A percentile compares a stretch with the other conserved stretches of the same genome.
phyloP scores from a whole-genome alignment of 305 asterid species.

The Petunia hybrid region DNA sequence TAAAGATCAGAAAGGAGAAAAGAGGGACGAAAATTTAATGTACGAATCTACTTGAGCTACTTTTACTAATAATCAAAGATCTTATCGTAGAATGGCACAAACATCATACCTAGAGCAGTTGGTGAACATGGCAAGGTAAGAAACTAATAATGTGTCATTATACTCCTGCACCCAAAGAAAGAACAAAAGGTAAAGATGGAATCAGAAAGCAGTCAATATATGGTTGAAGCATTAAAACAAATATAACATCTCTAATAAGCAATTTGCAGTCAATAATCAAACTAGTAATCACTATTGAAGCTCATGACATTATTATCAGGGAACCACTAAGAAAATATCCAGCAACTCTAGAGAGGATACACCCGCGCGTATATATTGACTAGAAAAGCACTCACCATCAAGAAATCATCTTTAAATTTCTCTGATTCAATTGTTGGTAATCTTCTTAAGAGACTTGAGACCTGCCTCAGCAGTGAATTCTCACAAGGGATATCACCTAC shows the following conservation, averaged over 20 bases:
- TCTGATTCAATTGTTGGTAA: constrained; percentile 92
- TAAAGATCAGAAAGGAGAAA: constrained; percentile 1
- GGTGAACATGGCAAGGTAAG: constrained; percentile 94
- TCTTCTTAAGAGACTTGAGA: constrained; percentile 93
- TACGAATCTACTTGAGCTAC: background rate
- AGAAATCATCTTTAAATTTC: constrained; percentile 88
- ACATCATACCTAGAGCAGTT: constrained; percentile 87
- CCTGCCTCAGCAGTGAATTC: constrained; percentile 88
- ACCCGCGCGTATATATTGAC: too few species aligned
- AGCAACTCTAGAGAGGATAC: background rate
- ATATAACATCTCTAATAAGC: background rate
- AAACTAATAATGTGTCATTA: constrained; percentile 77
- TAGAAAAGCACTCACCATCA: constrained; percentile 74
- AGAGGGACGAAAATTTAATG: background rate
- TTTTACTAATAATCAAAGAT: background rate
- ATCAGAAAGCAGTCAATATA: background rate
- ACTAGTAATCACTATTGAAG: background rate
- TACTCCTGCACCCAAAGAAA: constrained; percentile 64
- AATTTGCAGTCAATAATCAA: background rate
- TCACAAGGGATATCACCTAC: constrained; percentile 85
- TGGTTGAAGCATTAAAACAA: background rate
- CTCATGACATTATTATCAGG: background rate
- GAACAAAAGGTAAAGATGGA: background rate
- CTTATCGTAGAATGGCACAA: background rate
- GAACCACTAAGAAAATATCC: background rate